Base-by-base conservation (phyloP, 176 grass and related monocot species). In the Thinopyrum elongatum region DNA sequence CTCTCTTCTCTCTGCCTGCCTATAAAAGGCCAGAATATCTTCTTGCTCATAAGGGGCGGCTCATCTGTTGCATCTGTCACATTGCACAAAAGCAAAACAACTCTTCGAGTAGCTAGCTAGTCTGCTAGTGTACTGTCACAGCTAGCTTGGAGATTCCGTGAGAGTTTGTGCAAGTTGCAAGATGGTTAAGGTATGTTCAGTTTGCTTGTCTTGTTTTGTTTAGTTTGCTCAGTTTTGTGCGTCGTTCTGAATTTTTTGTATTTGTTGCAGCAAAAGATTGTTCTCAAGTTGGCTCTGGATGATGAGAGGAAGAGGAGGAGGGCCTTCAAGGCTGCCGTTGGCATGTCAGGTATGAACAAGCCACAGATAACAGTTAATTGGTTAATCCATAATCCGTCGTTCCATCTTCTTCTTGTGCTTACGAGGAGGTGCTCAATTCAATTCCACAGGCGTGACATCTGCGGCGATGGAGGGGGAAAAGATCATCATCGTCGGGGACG, bases 301-400 rank as follows among this genome's bases (percentile, higher is more conserved):
- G 82, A 89, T 2, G 80, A 90, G 70, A 93, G 62, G 84, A 93
- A 86, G 73, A 84, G 68, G 66, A 83, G 81, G 76, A 96, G 91
- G 82, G 94, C 89, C 85, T 90, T 95, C 73, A 95, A 93, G 86
- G 85, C 89, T 78, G 91, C 94, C 28, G 94, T 93, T 12, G 60
- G 84, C 46, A 79, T 93, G 86, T 29, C 83, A n/a, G 44, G 44
- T 47, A 47, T 47, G 44, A 47, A 47, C 44, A 47, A 47, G 44
- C 44, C 44, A 47, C 13, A 47, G 1, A 47, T 47, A 47, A 15
- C 44, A 47, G 12, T 46, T 46, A 14, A 46, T 14, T 12, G 11
- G 42, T 46, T 46, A 14, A 46, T 14, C 42, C 44, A 15, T 47
- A 47, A 47, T 47, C 44, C 13, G 44, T 47, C 12, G 44, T 14